Evolutionary conservation across 192 early-diverging fungal genomes (phyloP).

Genomic region (Thamnidium elegans): DNA sequence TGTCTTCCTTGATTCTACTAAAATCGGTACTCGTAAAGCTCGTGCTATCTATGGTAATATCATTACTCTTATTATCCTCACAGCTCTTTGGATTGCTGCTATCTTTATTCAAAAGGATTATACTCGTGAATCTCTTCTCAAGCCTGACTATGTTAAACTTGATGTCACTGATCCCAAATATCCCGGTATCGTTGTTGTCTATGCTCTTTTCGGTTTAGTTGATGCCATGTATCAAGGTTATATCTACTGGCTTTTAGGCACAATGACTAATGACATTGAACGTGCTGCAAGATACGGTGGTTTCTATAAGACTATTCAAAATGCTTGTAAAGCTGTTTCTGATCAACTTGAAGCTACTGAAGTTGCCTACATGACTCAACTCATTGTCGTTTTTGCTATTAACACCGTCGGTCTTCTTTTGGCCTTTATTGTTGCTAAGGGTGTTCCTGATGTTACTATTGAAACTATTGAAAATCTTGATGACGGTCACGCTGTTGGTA

Average conservation of each 20-base stretch:
- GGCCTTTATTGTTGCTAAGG: constrained; percentile 20
- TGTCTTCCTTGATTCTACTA: constrained; percentile 59
- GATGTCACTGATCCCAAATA: constrained; percentile 38
- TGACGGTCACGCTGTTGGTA: constrained; percentile 24
- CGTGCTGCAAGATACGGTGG: constrained; percentile 72
- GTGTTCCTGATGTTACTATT: constrained; percentile 34
- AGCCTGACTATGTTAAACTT: constrained; percentile 16
- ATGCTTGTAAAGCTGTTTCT: constrained; percentile 66
- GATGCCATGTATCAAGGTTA: constrained; percentile 85
- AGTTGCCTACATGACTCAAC: constrained; percentile 45
- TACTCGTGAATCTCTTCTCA: constrained; percentile 26
- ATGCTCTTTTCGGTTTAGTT: constrained; percentile 70
- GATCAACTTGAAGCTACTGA: constrained; percentile 65
- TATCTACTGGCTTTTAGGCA: constrained; percentile 85
- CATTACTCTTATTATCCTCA: constrained; percentile 46
- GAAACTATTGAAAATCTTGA: constrained; percentile 33
- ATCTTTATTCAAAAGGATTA: constrained; percentile 57
- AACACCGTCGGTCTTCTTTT: constrained; percentile 31
- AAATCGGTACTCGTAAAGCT: constrained; percentile 48
- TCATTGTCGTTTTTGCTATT: constrained; percentile 28
- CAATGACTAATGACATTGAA: constrained; percentile 78
- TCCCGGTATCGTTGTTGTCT: constrained; percentile 63
- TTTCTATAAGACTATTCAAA: constrained; percentile 92
- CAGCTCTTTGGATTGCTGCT: constrained; percentile 63
- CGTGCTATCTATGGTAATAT: constrained; percentile 65